Evolutionary conservation across 192 early-diverging fungal genomes (phyloP), one percentile per base, ranked within the genome.

Genomic region (Coemansia sp.): DNA sequence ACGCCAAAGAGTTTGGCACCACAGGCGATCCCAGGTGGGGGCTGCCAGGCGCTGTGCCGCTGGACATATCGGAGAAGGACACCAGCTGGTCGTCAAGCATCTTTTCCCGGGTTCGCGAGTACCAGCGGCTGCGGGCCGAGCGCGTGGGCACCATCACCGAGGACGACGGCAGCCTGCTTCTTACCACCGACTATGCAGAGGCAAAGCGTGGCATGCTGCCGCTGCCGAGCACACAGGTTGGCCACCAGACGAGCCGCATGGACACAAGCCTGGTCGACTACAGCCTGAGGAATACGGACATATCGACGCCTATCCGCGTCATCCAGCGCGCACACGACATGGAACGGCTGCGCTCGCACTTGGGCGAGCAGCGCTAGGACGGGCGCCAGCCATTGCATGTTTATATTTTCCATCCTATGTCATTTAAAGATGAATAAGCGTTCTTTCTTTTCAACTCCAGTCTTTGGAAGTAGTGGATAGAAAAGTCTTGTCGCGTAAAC

Each of bases 61-160:
- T 83, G 34, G 80, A 83, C 52, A 83, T 77, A 26, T 77, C 80
- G 34, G 74, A 71, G 49, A 71, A 75, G 71, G 80, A 83, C 59
- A 74, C 67, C 16, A 66, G 63, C 48, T 83, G 80, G 80, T 67
- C 63, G 24, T 46, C 70, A 3, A 62, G 66, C 51, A 74, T 77
- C 4, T 67, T 77, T 48, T 63, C 66, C 46, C 67, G 80, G 24
- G 75, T 73, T 10, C 64, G 72, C 52, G 75, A 77, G 62, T 83
- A 77, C 71, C 80, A 83, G 65, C 45, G 75, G 4, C 60, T 49
- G 51, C 63, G 80, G 1, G 74, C 80, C 0, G 80, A 83, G 49
- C 74, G 80, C 15, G 75, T 77, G 26, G 80, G 75, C 20, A 68
- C 75, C 0, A 64, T 70, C 11, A 65, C 80, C 23, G 80, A 77